Percentiles rank a stretch among this genome's conserved stretches.
Conservation (phyloP, 2,329 filamentous ascomycete genomes). For the Colletotrichum zoysiae region DNA sequence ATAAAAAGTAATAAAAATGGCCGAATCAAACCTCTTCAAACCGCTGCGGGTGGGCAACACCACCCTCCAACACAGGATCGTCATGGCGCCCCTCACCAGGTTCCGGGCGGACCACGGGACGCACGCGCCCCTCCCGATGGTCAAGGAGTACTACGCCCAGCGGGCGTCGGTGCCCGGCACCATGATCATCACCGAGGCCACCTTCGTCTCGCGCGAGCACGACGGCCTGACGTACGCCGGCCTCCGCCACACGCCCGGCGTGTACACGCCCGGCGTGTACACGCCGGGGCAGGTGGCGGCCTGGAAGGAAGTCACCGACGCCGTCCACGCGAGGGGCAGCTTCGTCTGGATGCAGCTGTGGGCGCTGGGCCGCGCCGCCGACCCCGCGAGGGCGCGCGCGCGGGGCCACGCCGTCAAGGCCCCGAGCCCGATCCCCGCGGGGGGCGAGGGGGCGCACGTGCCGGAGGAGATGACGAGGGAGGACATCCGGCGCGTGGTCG, state of each 20-base stretch:
- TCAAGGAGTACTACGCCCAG: conserved; percentile 58
- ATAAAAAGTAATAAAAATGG: no score
- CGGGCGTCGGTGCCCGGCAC: conserved; percentile 56
- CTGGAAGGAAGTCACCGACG: conserved; percentile 45
- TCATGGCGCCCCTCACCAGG: neutral
- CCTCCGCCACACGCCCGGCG: neutral
- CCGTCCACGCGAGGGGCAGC: conserved; percentile 46
- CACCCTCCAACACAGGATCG: neutral
- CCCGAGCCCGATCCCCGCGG: neutral
- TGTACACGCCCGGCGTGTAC: neutral
- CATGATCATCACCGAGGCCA: conserved; percentile 59
- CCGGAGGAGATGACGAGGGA: neutral
- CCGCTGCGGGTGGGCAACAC: neutral
- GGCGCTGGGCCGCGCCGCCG: conserved; percentile 67
- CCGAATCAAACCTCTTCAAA: neutral
- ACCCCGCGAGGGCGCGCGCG: conserved; percentile 43
- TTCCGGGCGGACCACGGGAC: neutral
- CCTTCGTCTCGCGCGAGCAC: conserved; percentile 54
- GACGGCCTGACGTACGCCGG: conserved; percentile 46
- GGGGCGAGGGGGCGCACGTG: neutral
- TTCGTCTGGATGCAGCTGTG: conserved; percentile 73
- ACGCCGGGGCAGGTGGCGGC: conserved; percentile 29
- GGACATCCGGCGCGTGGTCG: neutral
- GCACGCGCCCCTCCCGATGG: conserved; percentile 36
- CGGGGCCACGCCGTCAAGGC: conserved; percentile 43